Evolutionary conservation across 306 rosid species (phyloP).

Genomic region (Neltuma alba): DNA sequence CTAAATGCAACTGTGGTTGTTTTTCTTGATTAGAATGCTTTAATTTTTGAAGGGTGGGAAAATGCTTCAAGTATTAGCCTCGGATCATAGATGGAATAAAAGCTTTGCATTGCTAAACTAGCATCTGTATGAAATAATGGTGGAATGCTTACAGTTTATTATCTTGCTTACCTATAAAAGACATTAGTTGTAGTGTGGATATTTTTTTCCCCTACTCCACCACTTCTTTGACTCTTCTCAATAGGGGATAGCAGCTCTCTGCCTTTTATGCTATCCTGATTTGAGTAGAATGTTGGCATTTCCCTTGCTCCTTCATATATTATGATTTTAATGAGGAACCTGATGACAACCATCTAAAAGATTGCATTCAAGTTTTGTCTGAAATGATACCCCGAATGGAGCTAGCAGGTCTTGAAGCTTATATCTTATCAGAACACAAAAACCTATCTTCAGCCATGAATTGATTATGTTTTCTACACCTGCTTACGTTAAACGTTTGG

Average conservation of each 20-base stretch:
- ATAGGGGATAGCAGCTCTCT: neutral
- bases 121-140: neutral
- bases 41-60: neutral
- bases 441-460: neutral
- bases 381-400: neutral
- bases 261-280: neutral
- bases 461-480: constrained; percentile 8
- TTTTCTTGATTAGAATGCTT: neutral
- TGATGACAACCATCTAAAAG: neutral
- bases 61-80: neutral
- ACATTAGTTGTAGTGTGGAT: neutral
- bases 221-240: neutral
- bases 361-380: neutral
- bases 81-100: neutral
- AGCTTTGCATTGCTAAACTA: neutral
- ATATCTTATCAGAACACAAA: neutral
- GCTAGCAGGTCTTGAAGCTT: constrained; percentile 15
- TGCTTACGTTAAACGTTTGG: constrained; percentile 7
- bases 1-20: neutral
- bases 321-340: neutral
- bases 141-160: neutral
- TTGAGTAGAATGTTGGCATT: neutral
- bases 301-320: neutral
- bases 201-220: neutral
- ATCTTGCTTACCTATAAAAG: neutral